A percentile compares a stretch with the other conserved stretches of the same genome.
phyloP scores from a whole-genome alignment of 1,284 basidiomycete species.

The Cryptococcus sp. region DNA sequence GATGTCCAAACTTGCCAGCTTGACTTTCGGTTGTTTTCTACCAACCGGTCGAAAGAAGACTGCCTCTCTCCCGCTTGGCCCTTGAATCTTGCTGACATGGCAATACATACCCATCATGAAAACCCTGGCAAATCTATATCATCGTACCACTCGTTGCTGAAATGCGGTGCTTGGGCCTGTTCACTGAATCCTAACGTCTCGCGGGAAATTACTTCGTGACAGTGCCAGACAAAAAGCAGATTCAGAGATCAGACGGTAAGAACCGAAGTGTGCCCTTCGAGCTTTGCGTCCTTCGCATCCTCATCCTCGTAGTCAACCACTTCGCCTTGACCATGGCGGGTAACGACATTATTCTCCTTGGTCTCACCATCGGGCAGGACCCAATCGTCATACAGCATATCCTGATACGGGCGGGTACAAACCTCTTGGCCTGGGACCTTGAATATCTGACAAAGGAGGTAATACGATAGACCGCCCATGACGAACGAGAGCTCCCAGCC shows the following conservation, averaged over 20 bases:
- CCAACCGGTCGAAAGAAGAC: no score
- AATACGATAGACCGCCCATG: constrained; percentile 15
- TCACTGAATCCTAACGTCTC: no score
- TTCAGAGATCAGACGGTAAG: constrained; percentile 4
- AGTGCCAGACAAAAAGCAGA: no score
- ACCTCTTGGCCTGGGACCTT: constrained; percentile 23
- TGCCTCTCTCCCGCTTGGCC: no score
- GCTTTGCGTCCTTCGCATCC: not conserved
- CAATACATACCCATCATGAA: no score
- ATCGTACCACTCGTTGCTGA: no score
- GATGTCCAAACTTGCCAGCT: no score
- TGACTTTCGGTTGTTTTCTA: no score
- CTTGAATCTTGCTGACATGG: no score
- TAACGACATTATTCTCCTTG: not conserved
- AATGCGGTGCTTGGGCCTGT: no score
- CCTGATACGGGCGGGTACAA: constrained; percentile 13
- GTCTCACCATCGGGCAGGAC: constrained; percentile 15
- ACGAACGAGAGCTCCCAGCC: constrained; percentile 25
- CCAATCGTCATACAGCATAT: constrained; percentile 22
- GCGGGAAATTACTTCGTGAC: no score
- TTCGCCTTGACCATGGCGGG: not conserved
- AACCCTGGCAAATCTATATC: no score
- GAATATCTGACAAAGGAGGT: constrained; percentile 16
- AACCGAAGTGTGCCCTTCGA: constrained; percentile 4
- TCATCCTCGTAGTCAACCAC: constrained; percentile 14